phyloP scores from a whole-genome alignment of 257 asterid genomes.

The Penstemon davidsonii region DNA sequence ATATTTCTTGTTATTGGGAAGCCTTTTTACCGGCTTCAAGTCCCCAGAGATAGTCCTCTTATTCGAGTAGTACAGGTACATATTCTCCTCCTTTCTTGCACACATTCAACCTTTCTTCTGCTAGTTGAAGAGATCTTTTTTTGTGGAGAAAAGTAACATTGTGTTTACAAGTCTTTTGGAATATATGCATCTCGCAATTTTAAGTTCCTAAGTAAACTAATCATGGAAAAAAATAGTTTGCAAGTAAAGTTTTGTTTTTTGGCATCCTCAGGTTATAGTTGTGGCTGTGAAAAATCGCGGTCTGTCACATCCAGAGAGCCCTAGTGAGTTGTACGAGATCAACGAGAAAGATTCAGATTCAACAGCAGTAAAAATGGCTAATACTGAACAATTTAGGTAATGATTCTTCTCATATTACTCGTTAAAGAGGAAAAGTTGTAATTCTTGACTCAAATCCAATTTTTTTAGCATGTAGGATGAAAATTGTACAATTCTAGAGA shows the following conservation, averaged over 20 bases:
- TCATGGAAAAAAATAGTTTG: too few species aligned
- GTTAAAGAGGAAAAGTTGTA: neutral
- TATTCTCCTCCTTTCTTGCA: neutral
- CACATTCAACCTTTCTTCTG: neutral
- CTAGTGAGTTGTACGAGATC: constrained; percentile 62
- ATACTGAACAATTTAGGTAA: constrained; percentile 76
- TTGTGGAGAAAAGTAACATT: too few species aligned
- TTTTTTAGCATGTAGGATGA: too few species aligned
- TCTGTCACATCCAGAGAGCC: constrained; percentile 40
- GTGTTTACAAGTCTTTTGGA: neutral
- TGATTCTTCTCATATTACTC: neutral
- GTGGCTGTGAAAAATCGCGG: constrained; percentile 65
- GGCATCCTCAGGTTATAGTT: constrained; percentile 53
- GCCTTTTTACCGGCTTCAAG: constrained; percentile 60
- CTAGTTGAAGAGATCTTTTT: constrained; percentile 9
- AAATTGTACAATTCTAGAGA: too few species aligned
- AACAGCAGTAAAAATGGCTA: constrained; percentile 44
- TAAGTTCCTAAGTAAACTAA: too few species aligned
- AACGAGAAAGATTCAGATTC: constrained; percentile 51
- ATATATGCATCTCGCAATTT: neutral
- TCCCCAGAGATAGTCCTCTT: constrained; percentile 69
- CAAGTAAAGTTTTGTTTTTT: neutral
- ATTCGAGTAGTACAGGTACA: constrained; percentile 55
- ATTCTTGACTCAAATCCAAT: too few species aligned
- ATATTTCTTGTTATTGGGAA: constrained; percentile 46